Evolutionary conservation across 371 early-diverging fungal species (phyloP).

Genomic region (Syncephalastrum monosporum): DNA sequence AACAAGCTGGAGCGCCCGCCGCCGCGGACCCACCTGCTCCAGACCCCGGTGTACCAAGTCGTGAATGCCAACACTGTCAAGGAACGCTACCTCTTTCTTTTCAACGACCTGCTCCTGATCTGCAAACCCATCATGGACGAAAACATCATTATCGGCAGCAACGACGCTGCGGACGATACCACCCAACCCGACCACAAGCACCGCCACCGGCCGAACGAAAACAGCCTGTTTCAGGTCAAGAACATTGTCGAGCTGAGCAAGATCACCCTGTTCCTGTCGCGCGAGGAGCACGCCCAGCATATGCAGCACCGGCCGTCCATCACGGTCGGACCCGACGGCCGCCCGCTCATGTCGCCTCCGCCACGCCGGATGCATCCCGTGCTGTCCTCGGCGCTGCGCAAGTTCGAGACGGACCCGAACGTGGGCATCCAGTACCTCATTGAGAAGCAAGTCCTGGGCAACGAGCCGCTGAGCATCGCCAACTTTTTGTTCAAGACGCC

Average conservation of each 20-base stretch:
- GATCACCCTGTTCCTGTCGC: constrained; percentile 49
- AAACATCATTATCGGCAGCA: constrained; percentile 40
- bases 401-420: constrained; percentile 71
- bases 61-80: constrained; percentile 69
- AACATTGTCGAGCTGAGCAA: constrained; percentile 58
- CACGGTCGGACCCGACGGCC: constrained; percentile 7
- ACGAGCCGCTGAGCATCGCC: constrained; percentile 75
- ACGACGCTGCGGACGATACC: constrained; percentile 8
- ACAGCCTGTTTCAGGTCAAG: constrained; percentile 63
- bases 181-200: constrained; percentile 14
- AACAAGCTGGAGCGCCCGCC: constrained; percentile 20
- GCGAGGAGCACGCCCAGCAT: constrained; percentile 39
- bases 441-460: constrained; percentile 66
- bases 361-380: constrained; percentile 61
- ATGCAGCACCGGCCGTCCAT: constrained; percentile 14
- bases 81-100: constrained; percentile 79
- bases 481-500: constrained; percentile 82
- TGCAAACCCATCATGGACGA: constrained; percentile 62
- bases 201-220: constrained; percentile 46
- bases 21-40: constrained; percentile 67
- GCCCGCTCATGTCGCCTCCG: constrained; percentile 19
- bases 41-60: constrained; percentile 78
- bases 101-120: constrained; percentile 77
- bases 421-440: constrained; percentile 71
- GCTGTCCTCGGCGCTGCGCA: constrained; percentile 58